Evolutionary conservation across 768 basidiomycete genomes (phyloP).

Genomic region (Leucosporidium creatinivorum): DNA sequence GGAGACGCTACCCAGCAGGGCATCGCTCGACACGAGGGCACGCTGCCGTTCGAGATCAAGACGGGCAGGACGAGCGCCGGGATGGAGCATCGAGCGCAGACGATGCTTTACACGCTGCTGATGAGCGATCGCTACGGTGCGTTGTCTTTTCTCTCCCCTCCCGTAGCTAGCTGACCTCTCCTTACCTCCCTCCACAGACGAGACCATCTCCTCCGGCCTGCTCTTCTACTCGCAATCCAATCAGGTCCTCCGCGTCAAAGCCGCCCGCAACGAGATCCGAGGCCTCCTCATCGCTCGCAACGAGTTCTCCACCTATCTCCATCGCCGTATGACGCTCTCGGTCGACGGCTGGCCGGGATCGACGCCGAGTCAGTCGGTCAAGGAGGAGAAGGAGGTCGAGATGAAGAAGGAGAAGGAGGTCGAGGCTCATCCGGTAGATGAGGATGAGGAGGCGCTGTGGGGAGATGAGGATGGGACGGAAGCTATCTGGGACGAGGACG

Average conservation of each 20-base stretch:
- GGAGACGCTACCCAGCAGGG: slow-evolving; percentile 5
- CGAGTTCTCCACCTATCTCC: slow-evolving; percentile 62
- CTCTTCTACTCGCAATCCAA: slow-evolving; percentile 92
- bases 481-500: not conserved
- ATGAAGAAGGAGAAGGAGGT: too few species aligned
- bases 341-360: too few species aligned
- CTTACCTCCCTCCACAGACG: slow-evolving; percentile 46
- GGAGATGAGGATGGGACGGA: slow-evolving; percentile 27
- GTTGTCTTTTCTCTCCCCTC: slow-evolving; percentile 15
- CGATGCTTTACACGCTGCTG: slow-evolving; percentile 89
- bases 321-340: slow-evolving; percentile 13
- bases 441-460: slow-evolving; percentile 21
- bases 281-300: slow-evolving; percentile 76
- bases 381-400: too few species aligned
- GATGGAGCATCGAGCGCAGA: slow-evolving; percentile 95
- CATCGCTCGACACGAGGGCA: slow-evolving; percentile 39
- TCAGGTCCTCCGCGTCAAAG: slow-evolving; percentile 73
- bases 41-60: slow-evolving; percentile 87
- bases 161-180: not conserved
- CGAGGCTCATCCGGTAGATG: too few species aligned
- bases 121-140: slow-evolving; percentile 75
- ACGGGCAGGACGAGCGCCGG: slow-evolving; percentile 70
- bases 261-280: slow-evolving; percentile 71
- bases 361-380: slow-evolving; percentile 1
- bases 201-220: slow-evolving; percentile 69